phyloP scores from a whole-genome alignment of 1,139 yeast species.

The Suhomyces yuchorum region DNA sequence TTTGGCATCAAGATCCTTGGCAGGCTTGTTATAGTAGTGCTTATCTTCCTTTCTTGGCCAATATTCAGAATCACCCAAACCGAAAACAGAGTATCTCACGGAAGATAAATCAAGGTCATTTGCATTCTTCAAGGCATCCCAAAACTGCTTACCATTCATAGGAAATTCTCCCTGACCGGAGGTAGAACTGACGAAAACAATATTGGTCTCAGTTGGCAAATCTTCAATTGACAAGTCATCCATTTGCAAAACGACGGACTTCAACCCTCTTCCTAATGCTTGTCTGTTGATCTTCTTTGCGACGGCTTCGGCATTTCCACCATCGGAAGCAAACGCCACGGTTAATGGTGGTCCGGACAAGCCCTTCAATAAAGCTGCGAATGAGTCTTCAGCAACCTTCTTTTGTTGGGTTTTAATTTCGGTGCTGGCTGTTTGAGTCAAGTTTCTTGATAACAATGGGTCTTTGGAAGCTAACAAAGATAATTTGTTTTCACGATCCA shows the following conservation, averaged over 20 bases:
- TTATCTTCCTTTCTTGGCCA: slow-evolving; percentile 98
- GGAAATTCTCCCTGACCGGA: slow-evolving; percentile 99
- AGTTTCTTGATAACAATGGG: slow-evolving; percentile 78
- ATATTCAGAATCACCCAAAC: slow-evolving; percentile 90
- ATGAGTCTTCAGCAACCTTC: slow-evolving; percentile 75
- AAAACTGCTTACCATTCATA: slow-evolving; percentile 86
- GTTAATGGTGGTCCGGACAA: slow-evolving; percentile 92
- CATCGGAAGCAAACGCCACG: slow-evolving; percentile 90
- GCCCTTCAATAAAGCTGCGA: slow-evolving; percentile 75
- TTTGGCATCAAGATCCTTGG: slow-evolving; percentile 67
- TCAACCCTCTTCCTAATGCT: slow-evolving; percentile 84
- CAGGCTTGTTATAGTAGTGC: slow-evolving; percentile 93
- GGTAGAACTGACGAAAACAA: slow-evolving; percentile 82
- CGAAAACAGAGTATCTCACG: slow-evolving; percentile 76
- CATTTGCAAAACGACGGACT: slow-evolving; percentile 75
- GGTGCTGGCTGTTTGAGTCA: slow-evolving; percentile 61
- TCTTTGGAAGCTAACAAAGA: slow-evolving; percentile 69
- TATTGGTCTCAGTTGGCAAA: slow-evolving; percentile 75
- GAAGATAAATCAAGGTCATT: slow-evolving; percentile 73
- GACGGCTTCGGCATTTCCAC: slow-evolving; percentile 85
- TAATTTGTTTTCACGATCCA: slow-evolving; percentile 87
- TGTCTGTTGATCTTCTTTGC: slow-evolving; percentile 84
- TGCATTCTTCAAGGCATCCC: slow-evolving; percentile 78
- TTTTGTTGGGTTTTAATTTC: slow-evolving; percentile 63
- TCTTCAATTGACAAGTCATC: slow-evolving; percentile 85